A percentile compares a stretch with the other conserved stretches of the same genome.
These are phyloP conservation scores for Magnolia kwangsiensis DNA, from an alignment of 164 flowering plant genomes.

Conservation along the genomic window DNA sequence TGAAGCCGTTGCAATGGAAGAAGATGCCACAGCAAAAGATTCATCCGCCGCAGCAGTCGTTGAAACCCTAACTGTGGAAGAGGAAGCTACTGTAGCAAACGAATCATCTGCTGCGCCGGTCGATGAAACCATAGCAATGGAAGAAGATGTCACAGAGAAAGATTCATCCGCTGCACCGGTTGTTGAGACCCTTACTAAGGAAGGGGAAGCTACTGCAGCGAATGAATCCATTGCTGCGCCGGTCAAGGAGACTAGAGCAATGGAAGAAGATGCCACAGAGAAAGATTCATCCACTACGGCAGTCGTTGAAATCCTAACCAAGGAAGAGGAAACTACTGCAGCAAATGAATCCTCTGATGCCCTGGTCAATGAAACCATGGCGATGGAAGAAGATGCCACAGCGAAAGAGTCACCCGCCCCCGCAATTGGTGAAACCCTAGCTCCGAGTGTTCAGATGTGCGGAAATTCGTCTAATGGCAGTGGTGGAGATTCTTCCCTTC, in stretches of 20 bases:
- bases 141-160: neutral
- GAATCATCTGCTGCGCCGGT: neutral
- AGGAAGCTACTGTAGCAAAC: neutral
- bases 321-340: neutral
- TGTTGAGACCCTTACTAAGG: no score
- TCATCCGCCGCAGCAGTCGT: neutral
- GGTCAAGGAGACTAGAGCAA: neutral
- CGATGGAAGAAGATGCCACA: neutral
- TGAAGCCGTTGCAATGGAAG: neutral
- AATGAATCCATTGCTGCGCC: no score
- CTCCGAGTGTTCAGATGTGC: neutral
- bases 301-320: neutral
- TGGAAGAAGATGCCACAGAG: neutral
- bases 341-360: neutral
- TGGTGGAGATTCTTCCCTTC: conserved; percentile 3
- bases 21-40: neutral
- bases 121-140: neutral
- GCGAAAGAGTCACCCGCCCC: neutral
- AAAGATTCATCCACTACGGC: neutral
- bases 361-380: neutral
- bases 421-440: neutral
- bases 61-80: neutral
- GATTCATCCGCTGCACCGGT: neutral
- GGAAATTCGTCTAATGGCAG: neutral
- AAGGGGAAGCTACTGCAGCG: no score